Base-by-base conservation (phyloP, 2,329 filamentous ascomycete genomes). In the Teratosphaeria gauchensis region DNA sequence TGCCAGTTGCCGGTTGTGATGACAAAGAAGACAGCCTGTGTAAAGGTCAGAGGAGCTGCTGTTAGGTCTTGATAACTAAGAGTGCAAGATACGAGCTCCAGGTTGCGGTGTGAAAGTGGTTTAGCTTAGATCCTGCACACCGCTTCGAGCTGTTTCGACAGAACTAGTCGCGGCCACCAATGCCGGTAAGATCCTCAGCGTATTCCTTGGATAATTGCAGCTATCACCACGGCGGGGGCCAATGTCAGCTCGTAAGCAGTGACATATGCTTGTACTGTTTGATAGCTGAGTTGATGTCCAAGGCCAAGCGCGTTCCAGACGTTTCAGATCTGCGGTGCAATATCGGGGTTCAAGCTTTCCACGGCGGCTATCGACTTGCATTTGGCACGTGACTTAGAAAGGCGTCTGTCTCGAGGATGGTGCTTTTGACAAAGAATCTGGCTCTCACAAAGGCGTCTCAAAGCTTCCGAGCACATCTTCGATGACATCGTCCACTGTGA, bases 401-500 rank as follows among this genome's bases (percentile, higher is more conserved):
- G 12, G 12, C 35, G 35, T 11, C 14, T 42, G 35, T 12, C 35
- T 16, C 11, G 12, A n/a, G 14, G 14, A 42, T 42, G 24, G 24
- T 28, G 24, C 24, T 28, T 12, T 16, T n/a, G 35, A 12, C 35
- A 42, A 16, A 12, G n/a, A 16, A 14, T 16, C 14, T 12, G 35
- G 35, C 35, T 21, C 19, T 72, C 65, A 73, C 11, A 85, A 65
- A 24, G 83, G 83, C 28, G 77, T 76, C 60, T 85, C 82, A 6
- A 85, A 75, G 56, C 77, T 76, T 33, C 75, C 74, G n/a, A 85
- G 67, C 14, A 84, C 81, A 52, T 83, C 79, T 55, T 85, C 82
- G 51, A 86, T 76, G 2, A 84, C 81, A 60, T 78, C 76, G 55
- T 83, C 81, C 1, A 79, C 75, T 1, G 77, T 82, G 2, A 83